Conservation (phyloP, 805 yeast genomes). For the Hermanozyma aechmeae region DNA sequence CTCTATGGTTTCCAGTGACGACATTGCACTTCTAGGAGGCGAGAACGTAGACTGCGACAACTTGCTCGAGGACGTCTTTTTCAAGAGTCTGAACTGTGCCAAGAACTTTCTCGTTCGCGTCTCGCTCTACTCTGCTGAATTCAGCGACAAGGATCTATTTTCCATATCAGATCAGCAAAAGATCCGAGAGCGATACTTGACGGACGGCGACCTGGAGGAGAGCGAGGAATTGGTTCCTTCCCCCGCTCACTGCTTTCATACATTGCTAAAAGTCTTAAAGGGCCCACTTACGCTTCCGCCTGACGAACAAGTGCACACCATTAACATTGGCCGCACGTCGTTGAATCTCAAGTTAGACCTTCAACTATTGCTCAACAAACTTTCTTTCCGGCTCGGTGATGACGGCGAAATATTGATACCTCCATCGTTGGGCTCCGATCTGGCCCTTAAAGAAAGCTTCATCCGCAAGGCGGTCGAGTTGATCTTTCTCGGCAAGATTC, state of each 20-base stretch:
- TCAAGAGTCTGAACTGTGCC: constrained; percentile 15
- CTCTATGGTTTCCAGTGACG: constrained; percentile 18
- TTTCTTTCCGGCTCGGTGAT: constrained; percentile 31
- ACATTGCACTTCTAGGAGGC: constrained; percentile 12
- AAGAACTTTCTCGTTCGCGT: constrained; percentile 34
- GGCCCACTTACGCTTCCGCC: constrained; percentile 51
- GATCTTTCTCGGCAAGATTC: constrained; percentile 22
- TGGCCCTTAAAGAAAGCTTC: constrained; percentile 37
- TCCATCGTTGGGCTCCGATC: constrained; percentile 28
- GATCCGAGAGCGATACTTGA: constrained; percentile 38
- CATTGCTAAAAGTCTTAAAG: constrained; percentile 52
- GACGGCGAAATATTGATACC: constrained; percentile 34
- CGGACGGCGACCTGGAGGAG: constrained; percentile 20
- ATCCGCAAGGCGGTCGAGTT: constrained; percentile 48
- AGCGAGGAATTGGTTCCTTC: constrained; percentile 35
- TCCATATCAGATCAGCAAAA: constrained; percentile 37
- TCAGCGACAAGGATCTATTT: constrained; percentile 36
- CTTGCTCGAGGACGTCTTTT: constrained; percentile 27
- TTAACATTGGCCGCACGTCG: constrained; percentile 40
- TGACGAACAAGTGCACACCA: constrained; percentile 42
- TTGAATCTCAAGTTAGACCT: constrained; percentile 53
- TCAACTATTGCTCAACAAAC: constrained; percentile 33
- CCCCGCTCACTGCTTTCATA: constrained; percentile 48
- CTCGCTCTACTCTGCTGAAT: constrained; percentile 43
- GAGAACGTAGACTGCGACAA: constrained; percentile 2